A percentile compares a stretch with the other conserved stretches of the same genome.
These are phyloP conservation scores for Hanseniaspora jakobsenii DNA, from an alignment of 805 yeast genomes.

Conservation along the genomic window DNA sequence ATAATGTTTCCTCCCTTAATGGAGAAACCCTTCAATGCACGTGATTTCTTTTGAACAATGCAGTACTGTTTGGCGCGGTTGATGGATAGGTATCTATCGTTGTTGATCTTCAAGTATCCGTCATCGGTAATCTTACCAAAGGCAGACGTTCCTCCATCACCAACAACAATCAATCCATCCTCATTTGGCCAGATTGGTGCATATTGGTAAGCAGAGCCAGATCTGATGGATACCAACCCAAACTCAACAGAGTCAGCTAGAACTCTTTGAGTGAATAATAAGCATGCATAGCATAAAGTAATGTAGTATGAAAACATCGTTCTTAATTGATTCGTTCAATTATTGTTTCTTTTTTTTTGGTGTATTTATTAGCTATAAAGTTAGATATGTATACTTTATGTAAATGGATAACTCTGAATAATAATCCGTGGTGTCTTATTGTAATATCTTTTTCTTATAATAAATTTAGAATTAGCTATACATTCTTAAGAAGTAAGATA, in stretches of 20 bases:
- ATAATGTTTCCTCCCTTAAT: constrained; percentile 30
- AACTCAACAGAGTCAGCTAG: constrained; percentile 31
- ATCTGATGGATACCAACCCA: constrained; percentile 27
- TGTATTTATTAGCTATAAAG: not conserved
- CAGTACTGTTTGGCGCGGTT: constrained; percentile 19
- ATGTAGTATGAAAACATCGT: not conserved
- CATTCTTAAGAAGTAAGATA: too few species aligned
- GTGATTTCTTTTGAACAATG: constrained; percentile 19
- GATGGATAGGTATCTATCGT: constrained; percentile 26
- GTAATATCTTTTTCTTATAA: too few species aligned
- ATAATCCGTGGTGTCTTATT: too few species aligned
- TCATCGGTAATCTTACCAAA: constrained; percentile 23
- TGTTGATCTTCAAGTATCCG: constrained; percentile 27
- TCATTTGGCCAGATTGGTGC: constrained; percentile 20
- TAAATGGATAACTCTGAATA: too few species aligned
- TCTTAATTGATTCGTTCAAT: not conserved
- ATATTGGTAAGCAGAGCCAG: constrained; percentile 29
- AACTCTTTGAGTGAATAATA: constrained; percentile 3
- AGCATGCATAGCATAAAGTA: not conserved
- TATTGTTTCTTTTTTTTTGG: too few species aligned
- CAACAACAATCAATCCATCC: constrained; percentile 20
- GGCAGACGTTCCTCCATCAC: constrained; percentile 10
- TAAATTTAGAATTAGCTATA: too few species aligned
- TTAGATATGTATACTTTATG: not conserved
- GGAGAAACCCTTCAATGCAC: constrained; percentile 30